Base-by-base conservation (phyloP, 805 yeast species). In the Wickerhamomyces subpelliculosus region DNA sequence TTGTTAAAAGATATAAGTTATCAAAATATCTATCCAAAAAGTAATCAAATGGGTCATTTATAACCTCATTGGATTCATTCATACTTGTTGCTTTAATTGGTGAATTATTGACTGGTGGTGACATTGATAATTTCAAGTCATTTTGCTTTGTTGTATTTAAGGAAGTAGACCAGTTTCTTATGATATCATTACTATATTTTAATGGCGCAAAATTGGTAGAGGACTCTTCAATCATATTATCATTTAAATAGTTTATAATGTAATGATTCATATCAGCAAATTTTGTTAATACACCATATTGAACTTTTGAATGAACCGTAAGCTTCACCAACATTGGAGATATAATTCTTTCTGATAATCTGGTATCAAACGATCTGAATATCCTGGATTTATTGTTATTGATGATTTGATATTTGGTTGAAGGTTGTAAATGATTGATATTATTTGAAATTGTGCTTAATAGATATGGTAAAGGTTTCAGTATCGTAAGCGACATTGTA, bases 201-300 rank as follows among this genome's bases (percentile, higher is more conserved):
- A 32, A 11, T 22, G 34, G 26, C 9, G 14, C 19, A 5, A 27
- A 6, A 11, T 3, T 27, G 9, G 29, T 11, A 16, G 11, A 16
- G 32, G 42, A 2, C 33, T 22, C 3, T n/a, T 20, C 16, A 36
- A 40, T 8, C 32, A 26, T 27, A 14, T 26, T 12, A 5, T 20
- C 19, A 5, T 27, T 22, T 5, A 22, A 8, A 11, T 78, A 62
- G 58, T 80, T 80, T 34, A 79, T 60, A 25, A 80, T 58, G 34
- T 35, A 42, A 5, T 20, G 16, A 13, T 38, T 30, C n/a, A n/a
- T n/a, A 3, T 33, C 30, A 17, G 26, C 26, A 2, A 46, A 11
- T n/a, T 36, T 38, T 8, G 48, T 32, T 3, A 46, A n/a, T 9
- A 46, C 27, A 1, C 43, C 55, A 23, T 36, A 41, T 13, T 50